These are phyloP conservation scores for Schizonepeta tenuifolia DNA, from an alignment of 257 asterid genomes.

Conservation along the genomic window DNA sequence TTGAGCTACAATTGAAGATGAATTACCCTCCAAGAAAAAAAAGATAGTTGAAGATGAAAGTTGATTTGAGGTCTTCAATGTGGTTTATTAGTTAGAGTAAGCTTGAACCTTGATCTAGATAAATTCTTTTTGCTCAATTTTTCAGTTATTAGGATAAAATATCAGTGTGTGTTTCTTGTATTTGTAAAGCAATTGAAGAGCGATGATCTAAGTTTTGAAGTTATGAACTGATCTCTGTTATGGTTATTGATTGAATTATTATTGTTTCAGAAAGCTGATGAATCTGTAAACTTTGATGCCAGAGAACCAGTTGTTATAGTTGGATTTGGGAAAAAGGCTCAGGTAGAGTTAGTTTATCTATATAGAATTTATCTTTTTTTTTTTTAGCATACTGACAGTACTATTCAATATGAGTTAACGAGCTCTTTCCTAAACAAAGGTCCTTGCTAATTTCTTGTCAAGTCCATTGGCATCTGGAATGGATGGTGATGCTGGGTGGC, in stretches of 20 bases:
- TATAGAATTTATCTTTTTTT: neutral
- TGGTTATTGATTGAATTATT: conserved; percentile 37
- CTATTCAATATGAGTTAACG: conserved; percentile 29
- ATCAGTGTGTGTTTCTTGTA: conserved; percentile 21
- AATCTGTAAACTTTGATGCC: conserved; percentile 65
- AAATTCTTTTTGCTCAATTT: neutral
- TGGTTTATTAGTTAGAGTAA: conserved; percentile 9
- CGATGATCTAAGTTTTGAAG: conserved; percentile 16
- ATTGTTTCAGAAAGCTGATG: conserved; percentile 62
- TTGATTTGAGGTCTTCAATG: conserved; percentile 3
- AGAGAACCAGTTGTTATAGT: conserved; percentile 91
- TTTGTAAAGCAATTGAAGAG: conserved; percentile 17
- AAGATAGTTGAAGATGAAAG: neutral
- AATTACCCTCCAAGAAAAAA: neutral
- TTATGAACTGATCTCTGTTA: neutral
- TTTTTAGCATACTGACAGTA: conserved; percentile 3
- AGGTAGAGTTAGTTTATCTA: conserved; percentile 53
- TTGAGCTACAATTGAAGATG: conserved; percentile 7
- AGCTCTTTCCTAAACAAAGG: conserved; percentile 48
- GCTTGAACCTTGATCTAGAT: neutral
- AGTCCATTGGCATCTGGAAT: conserved; percentile 80
- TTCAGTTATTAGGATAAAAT: neutral
- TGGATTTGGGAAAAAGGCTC: conserved; percentile 98
- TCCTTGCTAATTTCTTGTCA: conserved; percentile 93
- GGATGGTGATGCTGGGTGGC: conserved; percentile 73